Conservation (phyloP, 192 early-diverging fungal species). For the Coemansia sp. region DNA sequence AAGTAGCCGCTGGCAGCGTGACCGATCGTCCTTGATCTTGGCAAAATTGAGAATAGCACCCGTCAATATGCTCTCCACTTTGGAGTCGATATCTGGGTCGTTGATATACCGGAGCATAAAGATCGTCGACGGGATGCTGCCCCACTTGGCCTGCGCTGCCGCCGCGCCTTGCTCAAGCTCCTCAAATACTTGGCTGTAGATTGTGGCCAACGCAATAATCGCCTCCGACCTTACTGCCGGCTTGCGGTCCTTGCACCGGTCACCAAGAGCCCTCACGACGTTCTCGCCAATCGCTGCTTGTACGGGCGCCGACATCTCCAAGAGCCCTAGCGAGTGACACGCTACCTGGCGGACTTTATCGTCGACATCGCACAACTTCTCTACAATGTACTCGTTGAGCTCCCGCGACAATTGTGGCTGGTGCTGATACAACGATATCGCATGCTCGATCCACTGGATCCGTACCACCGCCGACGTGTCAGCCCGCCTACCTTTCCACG, state of each 20-base stretch:
- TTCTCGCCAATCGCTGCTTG: slow-evolving; percentile 60
- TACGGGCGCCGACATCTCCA: slow-evolving; percentile 64
- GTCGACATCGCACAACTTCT: slow-evolving; percentile 86
- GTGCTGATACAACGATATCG: slow-evolving; percentile 62
- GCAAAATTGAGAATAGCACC: slow-evolving; percentile 49
- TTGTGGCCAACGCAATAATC: slow-evolving; percentile 65
- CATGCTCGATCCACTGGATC: slow-evolving; percentile 72
- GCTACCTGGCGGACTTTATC: slow-evolving; percentile 84
- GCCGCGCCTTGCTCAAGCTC: slow-evolving; percentile 71
- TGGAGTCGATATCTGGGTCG: slow-evolving; percentile 72
- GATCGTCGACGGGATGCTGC: slow-evolving; percentile 82
- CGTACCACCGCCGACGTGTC: slow-evolving; percentile 76
- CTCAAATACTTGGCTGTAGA: slow-evolving; percentile 74
- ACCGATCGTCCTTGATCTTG: slow-evolving; percentile 47
- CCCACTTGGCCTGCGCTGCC: slow-evolving; percentile 65
- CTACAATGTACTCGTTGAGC: slow-evolving; percentile 64
- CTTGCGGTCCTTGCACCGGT: slow-evolving; percentile 90
- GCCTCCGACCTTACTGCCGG: slow-evolving; percentile 75
- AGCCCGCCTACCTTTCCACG: slow-evolving; percentile 76
- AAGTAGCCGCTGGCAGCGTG: slow-evolving; percentile 63
- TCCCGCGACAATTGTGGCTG: slow-evolving; percentile 75
- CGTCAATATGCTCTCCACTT: slow-evolving; percentile 49
- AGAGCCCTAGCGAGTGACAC: slow-evolving; percentile 66
- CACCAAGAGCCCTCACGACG: slow-evolving; percentile 63
- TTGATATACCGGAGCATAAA: slow-evolving; percentile 84